phyloP scores from a whole-genome alignment of 1,139 yeast species.

The Insectozyma bohioensis region DNA sequence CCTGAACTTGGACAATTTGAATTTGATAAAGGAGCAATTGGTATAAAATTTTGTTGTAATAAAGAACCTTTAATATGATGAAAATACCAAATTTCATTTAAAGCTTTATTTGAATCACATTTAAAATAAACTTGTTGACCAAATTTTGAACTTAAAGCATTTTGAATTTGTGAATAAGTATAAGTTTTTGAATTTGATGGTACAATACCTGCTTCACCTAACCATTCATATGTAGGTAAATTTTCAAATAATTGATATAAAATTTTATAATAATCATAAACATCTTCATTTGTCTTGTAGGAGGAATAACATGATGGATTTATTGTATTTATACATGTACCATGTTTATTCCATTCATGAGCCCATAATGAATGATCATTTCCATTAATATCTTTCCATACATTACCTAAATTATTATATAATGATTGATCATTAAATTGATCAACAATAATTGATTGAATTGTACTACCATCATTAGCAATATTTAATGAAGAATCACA shows the following conservation, averaged over 20 bases:
- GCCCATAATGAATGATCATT: conserved; percentile 77
- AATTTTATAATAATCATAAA: conserved; percentile 73
- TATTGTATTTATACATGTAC: conserved; percentile 84
- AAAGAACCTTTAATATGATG: conserved; percentile 79
- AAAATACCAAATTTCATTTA: conserved; percentile 90
- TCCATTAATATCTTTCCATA: conserved; percentile 82
- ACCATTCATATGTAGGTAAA: conserved; percentile 71
- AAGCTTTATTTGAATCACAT: conserved; percentile 59
- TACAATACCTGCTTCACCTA: conserved; percentile 63
- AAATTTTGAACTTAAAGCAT: conserved; percentile 60
- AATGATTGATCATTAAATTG: conserved; percentile 52
- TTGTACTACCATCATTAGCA: conserved; percentile 31
- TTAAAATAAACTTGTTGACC: conserved; percentile 66
- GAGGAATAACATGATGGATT: conserved; percentile 63
- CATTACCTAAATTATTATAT: conserved; percentile 52
- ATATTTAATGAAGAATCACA: conserved; percentile 66
- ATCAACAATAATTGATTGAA: conserved; percentile 49
- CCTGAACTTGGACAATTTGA: conserved; percentile 69
- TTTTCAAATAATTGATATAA: conserved; percentile 62
- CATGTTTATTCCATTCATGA: conserved; percentile 95
- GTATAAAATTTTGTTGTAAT: conserved; percentile 59
- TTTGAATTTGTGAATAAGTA: conserved; percentile 60
- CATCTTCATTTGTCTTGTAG: conserved; percentile 47
- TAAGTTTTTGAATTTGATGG: conserved; percentile 66
- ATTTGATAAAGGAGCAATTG: conserved; percentile 56